Evolutionary conservation across 805 yeast genomes (phyloP), one percentile per base, ranked within the genome.

Genomic region (Cyberlindnera japonica): DNA sequence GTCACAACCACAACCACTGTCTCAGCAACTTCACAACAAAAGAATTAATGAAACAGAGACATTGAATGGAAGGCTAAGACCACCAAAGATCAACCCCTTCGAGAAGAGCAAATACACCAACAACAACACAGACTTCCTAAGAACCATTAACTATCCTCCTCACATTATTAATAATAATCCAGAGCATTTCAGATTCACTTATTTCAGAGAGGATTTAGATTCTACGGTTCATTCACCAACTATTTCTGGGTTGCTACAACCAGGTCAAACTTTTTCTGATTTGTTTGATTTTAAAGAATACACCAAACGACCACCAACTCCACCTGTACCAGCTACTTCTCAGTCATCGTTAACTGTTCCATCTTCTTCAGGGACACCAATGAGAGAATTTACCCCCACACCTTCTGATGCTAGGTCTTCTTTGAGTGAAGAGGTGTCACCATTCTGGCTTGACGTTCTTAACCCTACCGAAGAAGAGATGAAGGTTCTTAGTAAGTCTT

Each of bases 401-500:
- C 25, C 23, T 2, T 44, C 24, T 18, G 50, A 40, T 37, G 42
- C 17, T 7, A 50, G 37, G 37, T 51, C 40, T 10, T 43, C 41
- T 11, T n/a, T 27, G 12, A 40, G 33, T 16, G 37, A 41, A 12
- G 62, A 58, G 11, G 69, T 68, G 8, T 68, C 79, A 3, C 90
- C 95, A 14, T 89, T 91, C 70, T 91, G 99, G 99, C 70, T 91
- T 10, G 98, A 91, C 61, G 84, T 91, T 11, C 66, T 86, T 42
- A 83, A 87, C 55, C 99, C 99, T 10, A 85, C 95, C 0, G 98
- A 93, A 56, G 97, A 89, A 51, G 99, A 91, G 61, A 87, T 93
- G 95, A 89, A 91, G 55, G 93, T 83, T 0, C 53, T 91, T 12
- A 78, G 95, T 20, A 88, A 88, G 54, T 80, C 97, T 0, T 91